Evolutionary conservation across 257 asterid species (phyloP), one percentile per base, ranked within the genome.

Genomic region (Nicotiana tomentosiformis): DNA sequence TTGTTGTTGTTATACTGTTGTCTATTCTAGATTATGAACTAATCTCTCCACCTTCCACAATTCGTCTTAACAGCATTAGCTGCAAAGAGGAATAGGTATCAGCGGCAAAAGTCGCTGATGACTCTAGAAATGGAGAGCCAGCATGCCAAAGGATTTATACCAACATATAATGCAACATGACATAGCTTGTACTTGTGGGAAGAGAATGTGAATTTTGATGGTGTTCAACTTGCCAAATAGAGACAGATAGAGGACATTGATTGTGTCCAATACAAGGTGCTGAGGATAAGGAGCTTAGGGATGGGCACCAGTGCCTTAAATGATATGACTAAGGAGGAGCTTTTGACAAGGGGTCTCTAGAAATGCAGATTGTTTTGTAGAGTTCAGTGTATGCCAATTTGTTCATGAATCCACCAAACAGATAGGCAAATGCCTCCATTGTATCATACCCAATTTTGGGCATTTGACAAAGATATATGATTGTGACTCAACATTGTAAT

Each of bases 61-160:
- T 29, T 51, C 5, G 17, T 80, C 17, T 35, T 7, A 57, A n/a
- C 93, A 96, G 98, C 98, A 82, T 90, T 94, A 72, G 94, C 98
- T 11, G 97, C 97, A 39, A 93, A 93, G 89, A 91, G 98, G 87
- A 94, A 92, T 55, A 87, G 92, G 86, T 93, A 96, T 72, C 98
- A 94, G 17, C 84, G 99, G 70, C 98, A 94, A 79, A 96, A 96
- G 77, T 94, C 99, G 1, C 82, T 94, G 89, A 90, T 91, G 94
- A 85, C 91, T 61, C 94, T 96, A 30, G 99, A 96, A 89, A 92
- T 96, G 98, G 99, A 96, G 89, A 94, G 98, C 90, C 99, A 94
- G 68, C 99, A 96, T 74, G 98, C 99, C 66, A 96, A 96, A 89
- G 98, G 99, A 84, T 91, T 90, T 83, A 90, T 93, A 78, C 98